Base-by-base conservation (phyloP, 2,329 filamentous ascomycete genomes). In the Botryotinia globosa region DNA sequence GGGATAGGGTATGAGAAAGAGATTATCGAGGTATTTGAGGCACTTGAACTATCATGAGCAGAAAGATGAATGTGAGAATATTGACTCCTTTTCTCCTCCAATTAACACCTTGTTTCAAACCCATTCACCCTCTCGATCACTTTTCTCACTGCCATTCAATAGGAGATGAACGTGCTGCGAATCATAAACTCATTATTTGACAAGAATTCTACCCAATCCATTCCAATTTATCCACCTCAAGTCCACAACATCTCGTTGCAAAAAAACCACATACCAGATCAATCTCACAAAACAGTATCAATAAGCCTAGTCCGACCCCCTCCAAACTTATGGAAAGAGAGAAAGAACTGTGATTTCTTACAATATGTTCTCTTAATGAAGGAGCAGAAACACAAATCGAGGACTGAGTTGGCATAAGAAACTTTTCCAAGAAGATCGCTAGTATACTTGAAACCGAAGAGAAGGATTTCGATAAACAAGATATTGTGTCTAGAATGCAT, bases 111-210 rank as follows among this genome's bases (percentile, higher is more conserved):
- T 1, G 1, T 25, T 48, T 48, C 10, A 12, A 48, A 4, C 45
- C 9, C 9, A 22, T 48, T 48, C 10, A 48, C 10, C 1, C 10
- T 48, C 22, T 51, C 25, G 10, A n/a, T 51, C 10, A 25, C 9
- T 51, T 51, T 51, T 25, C 45, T 25, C 0, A 10, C 22, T 51
- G 12, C 25, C 0, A 10, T 51, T 51, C 4, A 12, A 25, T n/a
- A 22, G 10, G 45, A 3, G 45, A 51, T n/a, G 45, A 25, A 51
- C 4, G 10, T 51, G 45, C 45, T 25, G 45, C 10, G 45, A 22
- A 12, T 4, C 22, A 48, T 48, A 12, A 8, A 25, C 22, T 48
- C 0, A 22, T 5, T 0, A 25, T 25, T 12, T 48, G 0, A 0
- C 1, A 12, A 2, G 22, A 5, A 25, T 5, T 12, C 4, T 1